Base-by-base conservation (phyloP, 2,329 filamentous ascomycete genomes). In the Aspergillus clavatus region DNA sequence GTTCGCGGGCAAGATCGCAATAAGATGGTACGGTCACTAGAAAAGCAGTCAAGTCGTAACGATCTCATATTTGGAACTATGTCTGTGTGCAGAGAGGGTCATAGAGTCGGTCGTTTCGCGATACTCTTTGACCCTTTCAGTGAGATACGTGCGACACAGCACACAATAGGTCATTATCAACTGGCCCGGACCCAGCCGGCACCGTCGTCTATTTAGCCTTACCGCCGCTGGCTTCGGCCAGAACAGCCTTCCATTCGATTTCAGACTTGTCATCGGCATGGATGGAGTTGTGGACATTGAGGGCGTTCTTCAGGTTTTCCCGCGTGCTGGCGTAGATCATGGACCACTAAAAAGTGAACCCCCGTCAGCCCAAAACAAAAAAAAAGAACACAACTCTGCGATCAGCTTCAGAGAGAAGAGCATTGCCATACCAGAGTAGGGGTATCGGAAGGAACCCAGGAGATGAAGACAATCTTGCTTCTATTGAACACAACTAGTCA, bases 381-480 rank as follows among this genome's bases (percentile, higher is more conserved):
- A n/a, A n/a, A n/a, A n/a, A n/a, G n/a, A n/a, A n/a, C n/a, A n/a
- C n/a, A n/a, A n/a, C n/a, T n/a, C n/a, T n/a, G n/a, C n/a, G n/a
- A n/a, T n/a, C n/a, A n/a, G n/a, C n/a, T n/a, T n/a, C n/a, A n/a
- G n/a, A n/a, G n/a, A n/a, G n/a, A n/a, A n/a, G n/a, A n/a, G n/a
- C n/a, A n/a, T 5, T 19, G 10, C 3, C 67, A 59, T 65, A 73
- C 71, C 50, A 67, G 60, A 42, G 63, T 69, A 40, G 68, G 58
- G 40, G 68, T 62, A 1, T 66, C 65, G 43, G 49, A 55, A 43
- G 71, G 71, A 36, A 71, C 69, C 71, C 71, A 73, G 47, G 70
- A 73, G 55, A 76, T 75, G 66, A 76, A 75, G 46, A 73, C 61
- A 53, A 75, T 75, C 64, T 76, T 76, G 66, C 65, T 72, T 58